Percentiles rank a stretch among this genome's conserved stretches.
phyloP scores from a whole-genome alignment of 371 early-diverging fungal genomes.

The Ordospora pajunii region DNA sequence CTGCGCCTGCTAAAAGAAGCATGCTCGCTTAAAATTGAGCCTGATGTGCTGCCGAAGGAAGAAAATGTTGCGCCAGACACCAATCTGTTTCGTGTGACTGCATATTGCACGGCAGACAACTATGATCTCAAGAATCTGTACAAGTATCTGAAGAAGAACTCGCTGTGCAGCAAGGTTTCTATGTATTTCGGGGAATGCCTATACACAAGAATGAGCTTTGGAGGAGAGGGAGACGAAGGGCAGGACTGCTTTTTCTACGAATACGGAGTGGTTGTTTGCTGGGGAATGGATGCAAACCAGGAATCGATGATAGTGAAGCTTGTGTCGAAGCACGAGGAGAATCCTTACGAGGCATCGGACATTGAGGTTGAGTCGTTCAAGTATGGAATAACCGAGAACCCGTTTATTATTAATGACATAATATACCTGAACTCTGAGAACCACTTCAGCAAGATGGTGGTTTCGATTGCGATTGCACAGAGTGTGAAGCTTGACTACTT shows the following conservation, averaged over 20 bases:
- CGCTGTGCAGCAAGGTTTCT: conserved; percentile 39
- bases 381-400: conserved; percentile 58
- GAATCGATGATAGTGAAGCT: conserved; percentile 53
- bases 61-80: conserved; percentile 40
- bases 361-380: conserved; percentile 60
- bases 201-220: conserved; percentile 40
- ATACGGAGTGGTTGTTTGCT: conserved; percentile 60
- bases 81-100: conserved; percentile 55
- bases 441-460: conserved; percentile 61
- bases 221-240: conserved; percentile 8
- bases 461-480: conserved; percentile 62
- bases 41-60: conserved; percentile 16
- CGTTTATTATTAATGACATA: conserved; percentile 59
- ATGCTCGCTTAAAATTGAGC: conserved; percentile 53
- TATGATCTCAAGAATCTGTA: conserved; percentile 56
- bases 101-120: conserved; percentile 61
- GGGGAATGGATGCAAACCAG: conserved; percentile 57
- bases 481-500: conserved; percentile 62
- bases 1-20: conserved; percentile 56
- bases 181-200: conserved; percentile 62
- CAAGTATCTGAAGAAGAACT: conserved; percentile 49
- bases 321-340: conserved; percentile 54
- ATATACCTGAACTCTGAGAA: conserved; percentile 60
- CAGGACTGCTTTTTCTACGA: conserved; percentile 59
- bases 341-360: conserved; percentile 42